Percentiles rank a stretch among this genome's conserved stretches.
Conservation (phyloP, 345 rosid species). For the Noccaea bulbosa region DNA sequence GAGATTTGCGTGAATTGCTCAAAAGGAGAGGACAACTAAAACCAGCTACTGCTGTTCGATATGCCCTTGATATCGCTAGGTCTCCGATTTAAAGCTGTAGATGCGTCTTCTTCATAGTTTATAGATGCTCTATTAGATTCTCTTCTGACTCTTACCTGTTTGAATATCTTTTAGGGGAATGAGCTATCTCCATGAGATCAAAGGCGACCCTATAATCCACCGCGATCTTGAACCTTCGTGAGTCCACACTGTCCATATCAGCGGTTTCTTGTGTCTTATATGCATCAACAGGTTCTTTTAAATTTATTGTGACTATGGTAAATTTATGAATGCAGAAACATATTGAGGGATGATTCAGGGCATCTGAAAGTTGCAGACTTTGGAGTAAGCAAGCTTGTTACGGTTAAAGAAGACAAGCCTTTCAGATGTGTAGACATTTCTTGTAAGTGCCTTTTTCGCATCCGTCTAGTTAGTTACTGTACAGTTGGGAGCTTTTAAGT, state of each 20-base stretch:
- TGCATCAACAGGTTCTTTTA: no score
- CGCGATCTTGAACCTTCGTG: constrained; percentile 99
- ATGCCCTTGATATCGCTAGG: constrained; percentile 98
- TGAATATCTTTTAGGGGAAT: constrained; percentile 70
- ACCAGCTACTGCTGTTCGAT: constrained; percentile 62
- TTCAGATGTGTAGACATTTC: constrained; percentile 63
- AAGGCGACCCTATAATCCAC: constrained; percentile 87
- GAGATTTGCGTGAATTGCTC: constrained; percentile 70
- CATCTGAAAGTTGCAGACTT: constrained; percentile 97
- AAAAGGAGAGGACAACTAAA: constrained; percentile 64
- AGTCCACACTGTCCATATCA: constrained; percentile 45
- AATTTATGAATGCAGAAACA: constrained; percentile 59
- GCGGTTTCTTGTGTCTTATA: not conserved
- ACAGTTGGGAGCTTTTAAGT: not conserved
- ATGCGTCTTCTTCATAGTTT: no score
- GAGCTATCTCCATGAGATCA: constrained; percentile 91
- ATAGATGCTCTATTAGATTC: constrained; percentile 5
- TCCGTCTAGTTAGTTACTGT: not conserved
- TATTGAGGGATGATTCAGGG: constrained; percentile 91
- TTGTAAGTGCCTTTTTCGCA: constrained; percentile 53
- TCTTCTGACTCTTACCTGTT: constrained; percentile 5
- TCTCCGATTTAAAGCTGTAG: constrained; percentile 31
- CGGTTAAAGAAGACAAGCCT: constrained; percentile 85
- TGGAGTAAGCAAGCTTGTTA: constrained; percentile 90
- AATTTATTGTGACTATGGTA: no score